These are phyloP conservation scores for Cerioporus squamosus DNA, from an alignment of 1,284 basidiomycete species.

Conservation along the genomic window DNA sequence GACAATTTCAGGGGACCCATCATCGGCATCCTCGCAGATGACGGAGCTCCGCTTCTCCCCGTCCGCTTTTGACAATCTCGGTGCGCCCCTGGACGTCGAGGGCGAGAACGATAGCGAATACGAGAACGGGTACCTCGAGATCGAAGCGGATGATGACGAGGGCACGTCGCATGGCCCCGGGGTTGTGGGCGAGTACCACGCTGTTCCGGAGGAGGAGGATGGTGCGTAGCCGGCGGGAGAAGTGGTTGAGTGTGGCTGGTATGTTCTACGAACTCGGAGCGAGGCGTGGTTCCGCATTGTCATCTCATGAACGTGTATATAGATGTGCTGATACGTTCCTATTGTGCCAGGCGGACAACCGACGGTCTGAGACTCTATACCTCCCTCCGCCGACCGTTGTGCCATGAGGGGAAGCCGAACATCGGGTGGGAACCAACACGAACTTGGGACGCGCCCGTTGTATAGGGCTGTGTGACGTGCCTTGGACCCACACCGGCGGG, in stretches of 20 bases:
- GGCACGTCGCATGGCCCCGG: background rate
- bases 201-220: background rate
- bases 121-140: background rate
- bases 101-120: background rate
- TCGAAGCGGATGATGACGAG: background rate
- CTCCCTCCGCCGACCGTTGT: background rate
- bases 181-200: background rate
- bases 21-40: background rate
- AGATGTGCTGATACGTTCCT: background rate
- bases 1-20: background rate
- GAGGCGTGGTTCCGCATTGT: background rate
- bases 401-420: constrained; percentile 2
- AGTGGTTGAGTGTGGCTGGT: background rate
- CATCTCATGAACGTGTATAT: background rate
- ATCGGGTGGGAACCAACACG: constrained; percentile 11
- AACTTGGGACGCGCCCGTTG: background rate
- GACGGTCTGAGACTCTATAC: background rate
- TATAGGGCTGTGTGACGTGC: constrained; percentile 3
- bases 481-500: constrained; percentile 12
- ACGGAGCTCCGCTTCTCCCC: constrained; percentile 4
- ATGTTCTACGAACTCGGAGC: background rate
- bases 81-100: constrained; percentile 5
- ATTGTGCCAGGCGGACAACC: background rate
- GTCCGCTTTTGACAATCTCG: constrained; percentile 5
- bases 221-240: background rate